Evolutionary conservation across 768 basidiomycete species (phyloP).

Genomic region (Gloeopeniophorella convolvens): DNA sequence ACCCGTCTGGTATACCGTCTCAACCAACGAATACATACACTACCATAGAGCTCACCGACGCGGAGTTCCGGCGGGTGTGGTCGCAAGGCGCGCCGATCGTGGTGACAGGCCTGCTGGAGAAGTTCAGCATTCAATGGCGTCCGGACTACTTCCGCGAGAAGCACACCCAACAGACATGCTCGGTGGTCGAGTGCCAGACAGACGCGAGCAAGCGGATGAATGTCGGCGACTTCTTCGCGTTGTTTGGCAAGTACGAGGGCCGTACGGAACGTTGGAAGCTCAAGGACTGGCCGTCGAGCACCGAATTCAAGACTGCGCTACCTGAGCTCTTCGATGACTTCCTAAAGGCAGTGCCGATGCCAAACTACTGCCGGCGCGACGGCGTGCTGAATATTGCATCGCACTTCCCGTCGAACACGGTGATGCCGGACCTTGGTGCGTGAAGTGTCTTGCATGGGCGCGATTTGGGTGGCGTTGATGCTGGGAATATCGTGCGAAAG

Average conservation of each 20-base stretch:
- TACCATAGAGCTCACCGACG: conserved; percentile 46
- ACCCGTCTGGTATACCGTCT: conserved; percentile 22
- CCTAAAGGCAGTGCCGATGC: conserved; percentile 73
- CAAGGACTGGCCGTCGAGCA: conserved; percentile 91
- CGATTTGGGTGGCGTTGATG: background rate
- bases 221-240: conserved; percentile 72
- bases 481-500: conserved; percentile 3
- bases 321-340: conserved; percentile 88
- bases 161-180: conserved; percentile 56
- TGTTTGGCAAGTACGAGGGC: conserved; percentile 64
- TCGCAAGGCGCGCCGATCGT: conserved; percentile 66
- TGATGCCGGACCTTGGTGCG: conserved; percentile 76
- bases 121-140: conserved; percentile 69
- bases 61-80: conserved; percentile 68
- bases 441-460: background rate
- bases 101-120: conserved; percentile 55
- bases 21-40: conserved; percentile 41
- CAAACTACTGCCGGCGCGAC: conserved; percentile 85
- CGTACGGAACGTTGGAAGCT: conserved; percentile 63
- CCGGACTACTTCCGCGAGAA: conserved; percentile 74
- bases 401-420: conserved; percentile 75
- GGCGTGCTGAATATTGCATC: conserved; percentile 85
- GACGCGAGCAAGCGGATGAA: conserved; percentile 56
- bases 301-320: conserved; percentile 77
- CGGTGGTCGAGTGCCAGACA: conserved; percentile 79